Percentiles rank a stretch among this genome's conserved stretches.
phyloP scores from a whole-genome alignment of 176 grass and related monocot species.

The Aechmea fasciata region DNA sequence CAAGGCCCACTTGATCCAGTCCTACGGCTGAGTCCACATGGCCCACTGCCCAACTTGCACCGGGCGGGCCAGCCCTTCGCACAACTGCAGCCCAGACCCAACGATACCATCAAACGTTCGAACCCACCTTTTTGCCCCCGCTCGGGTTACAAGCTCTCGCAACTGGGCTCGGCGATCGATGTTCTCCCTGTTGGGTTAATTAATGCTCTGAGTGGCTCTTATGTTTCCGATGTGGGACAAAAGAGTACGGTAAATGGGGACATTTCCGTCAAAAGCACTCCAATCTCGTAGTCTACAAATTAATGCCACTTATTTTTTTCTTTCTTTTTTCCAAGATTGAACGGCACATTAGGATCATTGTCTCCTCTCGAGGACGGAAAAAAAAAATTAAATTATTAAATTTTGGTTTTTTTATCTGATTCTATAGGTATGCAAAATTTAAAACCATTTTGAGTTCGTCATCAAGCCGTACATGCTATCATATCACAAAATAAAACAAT shows the following conservation, averaged over 20 bases:
- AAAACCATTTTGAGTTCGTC: too few species aligned
- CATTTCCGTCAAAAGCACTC: too few species aligned
- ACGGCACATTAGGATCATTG: too few species aligned
- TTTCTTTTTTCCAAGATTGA: too few species aligned
- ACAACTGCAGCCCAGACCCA: neutral
- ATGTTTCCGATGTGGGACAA: neutral
- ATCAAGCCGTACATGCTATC: too few species aligned
- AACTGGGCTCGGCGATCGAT: neutral
- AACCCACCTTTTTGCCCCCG: neutral
- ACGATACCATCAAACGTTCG: neutral
- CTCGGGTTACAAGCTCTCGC: constrained; percentile 7
- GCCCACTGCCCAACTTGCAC: constrained; percentile 2
- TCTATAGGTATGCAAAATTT: too few species aligned
- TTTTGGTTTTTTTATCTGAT: too few species aligned
- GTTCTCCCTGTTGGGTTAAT: fast-evolving
- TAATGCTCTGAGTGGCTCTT: neutral
- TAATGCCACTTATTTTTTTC: too few species aligned
- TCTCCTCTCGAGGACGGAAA: too few species aligned
- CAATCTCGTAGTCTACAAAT: too few species aligned
- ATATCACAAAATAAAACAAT: too few species aligned
- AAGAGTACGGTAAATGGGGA: neutral
- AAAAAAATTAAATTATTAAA: too few species aligned
- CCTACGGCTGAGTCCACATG: neutral
- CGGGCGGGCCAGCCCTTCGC: neutral
- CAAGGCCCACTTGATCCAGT: neutral